Percentiles rank a stretch among this genome's conserved stretches.
Conservation (phyloP, 177 flowering plant species). For the Vitis hybrid region DNA sequence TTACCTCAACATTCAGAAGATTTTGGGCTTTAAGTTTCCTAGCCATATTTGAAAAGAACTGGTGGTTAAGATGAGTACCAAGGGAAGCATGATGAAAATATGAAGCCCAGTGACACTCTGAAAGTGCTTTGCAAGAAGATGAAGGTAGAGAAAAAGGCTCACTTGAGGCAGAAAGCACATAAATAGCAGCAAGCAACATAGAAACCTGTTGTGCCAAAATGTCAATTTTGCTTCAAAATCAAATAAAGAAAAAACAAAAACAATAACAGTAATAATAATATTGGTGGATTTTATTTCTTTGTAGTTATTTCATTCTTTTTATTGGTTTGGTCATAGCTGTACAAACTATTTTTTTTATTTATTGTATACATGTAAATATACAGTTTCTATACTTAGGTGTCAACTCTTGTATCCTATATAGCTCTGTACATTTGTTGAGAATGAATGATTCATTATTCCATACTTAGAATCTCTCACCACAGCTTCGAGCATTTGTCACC, state of each 20-base stretch:
- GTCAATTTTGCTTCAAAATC: not conserved
- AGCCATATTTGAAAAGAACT: constrained; percentile 38
- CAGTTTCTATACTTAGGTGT: no score
- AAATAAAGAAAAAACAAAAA: not conserved
- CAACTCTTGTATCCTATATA: no score
- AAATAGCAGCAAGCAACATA: constrained; percentile 62
- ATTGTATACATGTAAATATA: no score
- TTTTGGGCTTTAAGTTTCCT: constrained; percentile 25
- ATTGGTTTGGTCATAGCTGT: no score
- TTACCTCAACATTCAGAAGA: constrained; percentile 44
- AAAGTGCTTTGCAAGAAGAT: constrained; percentile 39
- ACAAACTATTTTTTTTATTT: no score
- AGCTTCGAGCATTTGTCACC: no score
- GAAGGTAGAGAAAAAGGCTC: constrained; percentile 33
- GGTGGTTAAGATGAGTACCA: constrained; percentile 63
- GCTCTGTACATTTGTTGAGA: no score
- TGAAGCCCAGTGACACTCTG: constrained; percentile 76
- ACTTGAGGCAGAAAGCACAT: constrained; percentile 44
- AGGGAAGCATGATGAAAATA: constrained; percentile 96
- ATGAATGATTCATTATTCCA: no score
- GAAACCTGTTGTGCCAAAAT: constrained; percentile 56
- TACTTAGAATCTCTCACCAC: no score
- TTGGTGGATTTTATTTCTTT: not conserved
- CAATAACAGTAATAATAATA: no score
- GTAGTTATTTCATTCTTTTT: not conserved